Base-by-base conservation (phyloP, 2,329 filamentous ascomycete species). In the Fusarium sp. region DNA sequence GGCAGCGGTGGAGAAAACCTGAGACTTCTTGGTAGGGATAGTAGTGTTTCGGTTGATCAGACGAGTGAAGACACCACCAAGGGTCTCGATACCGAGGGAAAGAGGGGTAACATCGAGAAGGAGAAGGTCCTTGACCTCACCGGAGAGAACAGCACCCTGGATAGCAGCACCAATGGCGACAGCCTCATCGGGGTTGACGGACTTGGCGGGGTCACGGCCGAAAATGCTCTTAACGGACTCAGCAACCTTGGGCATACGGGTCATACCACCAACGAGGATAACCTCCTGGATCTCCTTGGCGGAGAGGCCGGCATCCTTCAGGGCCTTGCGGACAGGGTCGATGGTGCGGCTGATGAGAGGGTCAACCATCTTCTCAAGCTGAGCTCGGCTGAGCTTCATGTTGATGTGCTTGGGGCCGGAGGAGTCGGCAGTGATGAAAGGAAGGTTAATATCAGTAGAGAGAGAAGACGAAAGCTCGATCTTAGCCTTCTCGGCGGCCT, bases 21-120 rank as follows among this genome's bases (percentile, higher is more conserved):
- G 94, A 14, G 94, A 97, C 87, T 98, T 98, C 91, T 97, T 97
- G 84, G 95, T 98, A 59, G 95, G 95, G 79, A 98, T 98, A 72
- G 95, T 97, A 78, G 95, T 98, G 89, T 98, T 98, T 76, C 95
- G 93, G 90, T 97, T 97, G 87, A 98, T 98, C 82, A 98, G 83
- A 79, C 94, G 93, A 70, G 95, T 97, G 88, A 98, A 97, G 77
- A 97, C 94, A 89, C 95, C 95, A 75, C 95, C 95, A 32, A 97
- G 91, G 59, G 95, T 98, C 90, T 98, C 95, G 74, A 98, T 97
- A 91, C 95, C 95, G 69, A 98, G 93, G 51, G 95, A 97, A 37
- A 97, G 89, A 74, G 95, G 95, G 71, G 95, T 97, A 71, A 97
- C 95, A 80, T 98, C 95, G 74, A 98, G 92, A 63, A 98, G 90